A percentile compares a stretch with the other conserved stretches of the same genome.
phyloP scores from a whole-genome alignment of 2,329 filamentous ascomycete genomes.

The Delphinella strobiligena region DNA sequence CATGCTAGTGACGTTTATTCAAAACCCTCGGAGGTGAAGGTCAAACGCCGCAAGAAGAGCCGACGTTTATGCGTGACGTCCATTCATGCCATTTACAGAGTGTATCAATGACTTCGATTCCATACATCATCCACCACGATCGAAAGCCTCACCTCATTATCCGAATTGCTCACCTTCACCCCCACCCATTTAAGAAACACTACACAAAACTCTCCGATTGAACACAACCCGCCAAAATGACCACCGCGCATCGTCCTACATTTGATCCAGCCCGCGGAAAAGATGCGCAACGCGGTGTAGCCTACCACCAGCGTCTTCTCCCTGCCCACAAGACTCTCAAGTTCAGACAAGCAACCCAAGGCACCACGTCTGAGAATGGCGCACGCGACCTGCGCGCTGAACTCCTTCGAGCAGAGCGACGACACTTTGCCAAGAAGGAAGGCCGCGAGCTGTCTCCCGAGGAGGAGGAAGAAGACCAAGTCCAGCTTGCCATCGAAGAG shows the following conservation, averaged over 20 bases:
- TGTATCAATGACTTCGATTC: too few species aligned
- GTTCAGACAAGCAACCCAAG: conserved; percentile 78
- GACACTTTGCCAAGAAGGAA: conserved; percentile 75
- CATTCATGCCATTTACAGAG: too few species aligned
- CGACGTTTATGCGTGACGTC: background rate
- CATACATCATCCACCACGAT: too few species aligned
- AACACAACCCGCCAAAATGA: conserved; percentile 25
- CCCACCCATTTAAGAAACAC: too few species aligned
- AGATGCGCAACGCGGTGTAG: conserved; percentile 83
- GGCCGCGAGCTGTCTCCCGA: conserved; percentile 39
- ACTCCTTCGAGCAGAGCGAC: conserved; percentile 76
- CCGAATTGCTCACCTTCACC: too few species aligned
- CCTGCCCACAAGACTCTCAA: conserved; percentile 92
- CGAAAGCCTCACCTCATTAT: too few species aligned
- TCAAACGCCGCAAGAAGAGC: background rate
- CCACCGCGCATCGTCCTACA: conserved; percentile 65
- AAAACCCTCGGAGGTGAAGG: background rate
- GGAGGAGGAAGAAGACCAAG: conserved; percentile 12
- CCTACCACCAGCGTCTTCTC: conserved; percentile 90
- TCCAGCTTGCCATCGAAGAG: conserved; percentile 34
- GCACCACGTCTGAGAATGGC: conserved; percentile 59
- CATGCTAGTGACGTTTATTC: background rate
- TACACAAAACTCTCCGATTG: background rate
- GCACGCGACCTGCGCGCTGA: conserved; percentile 78
- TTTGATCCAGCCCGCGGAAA: conserved; percentile 95